Percentiles rank a stretch among this genome's conserved stretches.
Conservation (phyloP, 192 early-diverging fungal species). For the Chytriomyces hyalinus region DNA sequence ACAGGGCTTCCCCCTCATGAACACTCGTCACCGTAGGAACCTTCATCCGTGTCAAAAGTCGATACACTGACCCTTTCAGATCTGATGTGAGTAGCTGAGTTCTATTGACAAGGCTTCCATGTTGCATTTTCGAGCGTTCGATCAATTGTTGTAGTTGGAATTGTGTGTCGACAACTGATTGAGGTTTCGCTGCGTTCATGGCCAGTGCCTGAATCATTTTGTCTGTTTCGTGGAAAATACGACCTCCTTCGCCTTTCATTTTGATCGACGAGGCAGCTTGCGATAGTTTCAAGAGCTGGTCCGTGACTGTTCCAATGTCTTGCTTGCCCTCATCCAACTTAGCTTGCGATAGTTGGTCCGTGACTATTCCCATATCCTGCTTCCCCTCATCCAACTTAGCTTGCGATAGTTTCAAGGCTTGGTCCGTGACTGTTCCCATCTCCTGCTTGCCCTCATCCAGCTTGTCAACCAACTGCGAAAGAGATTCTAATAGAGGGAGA, state of each 20-base stretch:
- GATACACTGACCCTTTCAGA: not conserved
- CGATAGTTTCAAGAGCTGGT: too few species aligned
- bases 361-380: too few species aligned
- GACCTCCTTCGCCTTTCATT: not conserved
- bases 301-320: too few species aligned
- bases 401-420: too few species aligned
- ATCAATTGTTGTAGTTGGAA: not conserved
- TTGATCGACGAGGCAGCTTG: not conserved
- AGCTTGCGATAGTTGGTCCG: too few species aligned
- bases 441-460: too few species aligned
- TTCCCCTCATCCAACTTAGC: too few species aligned
- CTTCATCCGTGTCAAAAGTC: not conserved
- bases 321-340: too few species aligned
- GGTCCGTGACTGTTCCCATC: too few species aligned
- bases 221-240: not conserved
- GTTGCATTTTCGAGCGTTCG: not conserved
- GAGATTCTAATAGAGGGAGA: too few species aligned
- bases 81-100: not conserved
- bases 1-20: conserved; percentile 8
- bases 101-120: not conserved
- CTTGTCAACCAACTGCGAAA: too few species aligned
- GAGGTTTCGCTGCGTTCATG: not conserved
- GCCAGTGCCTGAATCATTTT: not conserved
- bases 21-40: conserved; percentile 6
- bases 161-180: not conserved